Evolutionary conservation across 2,329 filamentous ascomycete species (phyloP).

Genomic region (Aphanoascus verrucosus): DNA sequence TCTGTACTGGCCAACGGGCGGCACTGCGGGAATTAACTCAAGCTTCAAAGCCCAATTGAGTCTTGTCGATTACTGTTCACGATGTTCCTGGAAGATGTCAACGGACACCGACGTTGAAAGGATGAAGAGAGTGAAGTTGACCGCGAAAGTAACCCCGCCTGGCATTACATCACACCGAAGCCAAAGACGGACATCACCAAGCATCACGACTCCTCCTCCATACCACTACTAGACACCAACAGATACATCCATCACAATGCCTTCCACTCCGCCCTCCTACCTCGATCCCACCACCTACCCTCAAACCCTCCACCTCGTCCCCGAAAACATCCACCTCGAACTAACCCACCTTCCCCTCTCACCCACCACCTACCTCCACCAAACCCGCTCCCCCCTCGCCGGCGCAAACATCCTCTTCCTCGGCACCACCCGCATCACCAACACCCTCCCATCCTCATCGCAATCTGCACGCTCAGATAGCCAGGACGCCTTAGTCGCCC

Average conservation of each 20-base stretch:
- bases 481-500: conserved; percentile 33
- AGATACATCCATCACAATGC: neutral
- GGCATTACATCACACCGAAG: too few species aligned
- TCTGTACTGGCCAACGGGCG: too few species aligned
- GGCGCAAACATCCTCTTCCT: conserved; percentile 40
- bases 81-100: too few species aligned
- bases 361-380: conserved; percentile 25
- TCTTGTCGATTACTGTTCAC: too few species aligned
- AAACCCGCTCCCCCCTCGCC: conserved; percentile 33
- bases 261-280: conserved; percentile 10
- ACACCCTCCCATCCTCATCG: conserved; percentile 13
- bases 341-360: conserved; percentile 35
- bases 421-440: conserved; percentile 37
- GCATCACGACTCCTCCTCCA: neutral
- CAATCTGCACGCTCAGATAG: too few species aligned
- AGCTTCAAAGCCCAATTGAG: too few species aligned
- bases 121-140: too few species aligned
- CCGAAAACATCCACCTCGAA: conserved; percentile 34
- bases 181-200: too few species aligned
- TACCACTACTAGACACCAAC: neutral
- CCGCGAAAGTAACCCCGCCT: too few species aligned
- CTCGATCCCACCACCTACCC: conserved; percentile 20
- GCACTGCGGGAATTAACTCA: too few species aligned
- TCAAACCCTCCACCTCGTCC: conserved; percentile 34
- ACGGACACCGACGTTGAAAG: too few species aligned